Evolutionary conservation across 192 early-diverging fungal genomes (phyloP).

Genomic region (Podila horticola): DNA sequence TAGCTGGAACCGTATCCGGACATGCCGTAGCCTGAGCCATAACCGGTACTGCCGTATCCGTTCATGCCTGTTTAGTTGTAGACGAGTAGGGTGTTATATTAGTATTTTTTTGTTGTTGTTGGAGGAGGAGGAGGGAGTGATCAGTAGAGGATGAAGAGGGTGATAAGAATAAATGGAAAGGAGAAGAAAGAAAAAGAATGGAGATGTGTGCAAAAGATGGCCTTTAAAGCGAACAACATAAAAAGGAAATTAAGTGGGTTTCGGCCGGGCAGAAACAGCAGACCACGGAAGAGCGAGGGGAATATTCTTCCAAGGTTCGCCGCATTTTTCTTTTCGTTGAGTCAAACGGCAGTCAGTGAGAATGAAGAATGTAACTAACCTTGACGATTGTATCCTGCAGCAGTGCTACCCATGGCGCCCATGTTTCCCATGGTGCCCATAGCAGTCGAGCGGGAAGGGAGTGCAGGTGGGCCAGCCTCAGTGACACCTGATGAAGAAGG

Average conservation of each 20-base stretch:
- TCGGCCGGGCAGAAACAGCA: too few relatives aligned
- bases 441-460: slow-evolving; percentile 53
- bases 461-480: slow-evolving; percentile 49
- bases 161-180: slow-evolving; percentile 3
- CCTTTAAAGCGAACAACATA: neutral
- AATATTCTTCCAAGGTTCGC: slow-evolving; percentile 1
- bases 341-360: neutral
- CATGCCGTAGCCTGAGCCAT: slow-evolving; percentile 54
- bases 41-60: slow-evolving; percentile 46
- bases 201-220: neutral
- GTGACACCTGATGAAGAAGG: slow-evolving; percentile 20
- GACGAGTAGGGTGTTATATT: too few relatives aligned
- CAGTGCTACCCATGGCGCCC: slow-evolving; percentile 2
- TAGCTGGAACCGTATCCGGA: slow-evolving; percentile 57
- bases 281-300: neutral
- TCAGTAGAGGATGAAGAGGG: neutral
- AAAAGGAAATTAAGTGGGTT: neutral
- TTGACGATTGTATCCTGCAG: slow-evolving; percentile 22
- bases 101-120: too few relatives aligned
- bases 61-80: slow-evolving; percentile 25
- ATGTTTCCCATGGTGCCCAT: slow-evolving; percentile 3
- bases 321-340: neutral
- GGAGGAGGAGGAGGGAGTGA: too few relatives aligned
- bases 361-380: slow-evolving; percentile 22
- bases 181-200: slow-evolving; percentile 3